Percentiles rank a stretch among this genome's conserved stretches.
Conservation (phyloP, 148 eudicot genomes). For the Rhododendron henanense region DNA sequence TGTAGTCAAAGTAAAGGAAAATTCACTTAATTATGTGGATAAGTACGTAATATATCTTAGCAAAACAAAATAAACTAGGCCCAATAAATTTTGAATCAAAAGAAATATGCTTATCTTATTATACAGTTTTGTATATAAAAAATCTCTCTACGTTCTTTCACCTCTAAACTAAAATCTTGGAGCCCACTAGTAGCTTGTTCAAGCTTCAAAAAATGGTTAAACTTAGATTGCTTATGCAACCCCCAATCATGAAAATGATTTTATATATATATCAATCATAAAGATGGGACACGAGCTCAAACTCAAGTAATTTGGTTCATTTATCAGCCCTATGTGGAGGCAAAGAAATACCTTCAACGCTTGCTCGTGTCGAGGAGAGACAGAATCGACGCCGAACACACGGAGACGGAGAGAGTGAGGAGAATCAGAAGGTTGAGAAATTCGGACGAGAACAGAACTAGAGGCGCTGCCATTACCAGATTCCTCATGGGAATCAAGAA, state of each 20-base stretch:
- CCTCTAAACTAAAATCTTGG: too few relatives aligned
- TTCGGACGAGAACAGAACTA: constrained; percentile 28
- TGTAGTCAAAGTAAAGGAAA: too few relatives aligned
- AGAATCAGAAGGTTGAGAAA: constrained; percentile 39
- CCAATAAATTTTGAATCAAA: too few relatives aligned
- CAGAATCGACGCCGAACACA: constrained; percentile 30
- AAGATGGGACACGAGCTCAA: background rate
- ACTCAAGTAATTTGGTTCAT: background rate
- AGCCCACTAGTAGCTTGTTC: background rate
- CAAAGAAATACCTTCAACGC: constrained; percentile 38
- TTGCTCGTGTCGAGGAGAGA: constrained; percentile 27
- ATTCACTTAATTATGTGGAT: too few relatives aligned
- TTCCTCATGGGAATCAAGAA: constrained; percentile 21
- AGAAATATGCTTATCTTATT: too few relatives aligned
- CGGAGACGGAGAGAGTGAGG: constrained; percentile 31
- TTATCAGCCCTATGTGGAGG: background rate
- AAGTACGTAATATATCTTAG: too few relatives aligned
- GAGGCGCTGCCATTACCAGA: background rate
- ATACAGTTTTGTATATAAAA: too few relatives aligned
- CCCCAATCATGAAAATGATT: background rate
- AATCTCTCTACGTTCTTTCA: too few relatives aligned
- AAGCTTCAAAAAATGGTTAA: background rate
- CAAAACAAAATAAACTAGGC: too few relatives aligned
- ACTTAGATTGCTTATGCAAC: background rate
- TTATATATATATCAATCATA: too few relatives aligned